These are phyloP conservation scores for Boletus tomentosulus DNA, from an alignment of 768 basidiomycete species.

Conservation along the genomic window DNA sequence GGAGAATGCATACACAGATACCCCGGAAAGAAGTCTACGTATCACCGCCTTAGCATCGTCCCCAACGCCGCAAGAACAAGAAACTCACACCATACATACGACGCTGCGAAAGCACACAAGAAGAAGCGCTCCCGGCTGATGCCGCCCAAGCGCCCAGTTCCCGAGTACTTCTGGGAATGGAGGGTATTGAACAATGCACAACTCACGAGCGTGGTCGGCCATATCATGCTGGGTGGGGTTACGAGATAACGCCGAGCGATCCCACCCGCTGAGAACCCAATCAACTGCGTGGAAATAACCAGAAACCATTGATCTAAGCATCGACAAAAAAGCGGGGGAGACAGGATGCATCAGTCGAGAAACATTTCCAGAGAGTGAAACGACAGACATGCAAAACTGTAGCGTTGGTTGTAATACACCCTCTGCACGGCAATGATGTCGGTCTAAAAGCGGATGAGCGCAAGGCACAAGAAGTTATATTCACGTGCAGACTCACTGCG, in stretches of 20 bases:
- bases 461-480: neutral
- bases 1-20: conserved; percentile 35
- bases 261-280: conserved; percentile 82
- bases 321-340: conserved; percentile 1
- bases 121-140: conserved; percentile 78
- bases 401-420: conserved; percentile 64
- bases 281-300: conserved; percentile 70
- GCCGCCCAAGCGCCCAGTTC: conserved; percentile 57
- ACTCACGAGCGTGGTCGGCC: conserved; percentile 72
- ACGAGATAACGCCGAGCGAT: conserved; percentile 71
- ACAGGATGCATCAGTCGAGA: conserved; percentile 1
- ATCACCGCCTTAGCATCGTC: conserved; percentile 10
- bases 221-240: conserved; percentile 57
- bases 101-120: conserved; percentile 54
- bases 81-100: conserved; percentile 55
- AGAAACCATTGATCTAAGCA: conserved; percentile 72
- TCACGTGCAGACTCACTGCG: conserved; percentile 35
- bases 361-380: neutral
- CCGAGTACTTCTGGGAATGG: conserved; percentile 64
- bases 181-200: conserved; percentile 77
- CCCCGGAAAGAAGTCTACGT: conserved; percentile 40
- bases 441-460: conserved; percentile 32
- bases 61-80: neutral
- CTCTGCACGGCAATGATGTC: conserved; percentile 76
- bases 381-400: conserved; percentile 53